Conservation (phyloP, 192 early-diverging fungal species). For the Backusella circina region DNA sequence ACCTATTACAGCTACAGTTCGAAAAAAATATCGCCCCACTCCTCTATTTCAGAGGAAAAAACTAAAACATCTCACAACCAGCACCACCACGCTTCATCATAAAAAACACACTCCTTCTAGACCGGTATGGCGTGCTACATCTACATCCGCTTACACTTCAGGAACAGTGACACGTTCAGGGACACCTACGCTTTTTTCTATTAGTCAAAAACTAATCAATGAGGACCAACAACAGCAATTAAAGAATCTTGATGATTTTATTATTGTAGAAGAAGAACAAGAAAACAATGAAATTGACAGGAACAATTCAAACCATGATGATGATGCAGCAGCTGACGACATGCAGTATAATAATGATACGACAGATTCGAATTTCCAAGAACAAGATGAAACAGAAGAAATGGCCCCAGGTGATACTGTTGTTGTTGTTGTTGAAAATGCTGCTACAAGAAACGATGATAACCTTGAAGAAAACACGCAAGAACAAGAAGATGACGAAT, state of each 20-base stretch:
- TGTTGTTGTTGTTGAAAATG: background rate
- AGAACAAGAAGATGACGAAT: background rate
- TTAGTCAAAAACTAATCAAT: background rate
- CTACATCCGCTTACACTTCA: background rate
- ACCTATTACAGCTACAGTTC: background rate
- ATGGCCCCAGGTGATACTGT: background rate
- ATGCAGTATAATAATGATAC: background rate
- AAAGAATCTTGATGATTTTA: background rate
- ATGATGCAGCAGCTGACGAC: background rate
- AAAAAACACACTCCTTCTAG: background rate
- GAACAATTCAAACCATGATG: background rate
- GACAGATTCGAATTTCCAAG: background rate
- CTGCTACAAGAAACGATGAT: background rate
- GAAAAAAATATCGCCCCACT: background rate
- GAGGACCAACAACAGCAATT: background rate
- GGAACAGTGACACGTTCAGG: background rate
- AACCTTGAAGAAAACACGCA: background rate
- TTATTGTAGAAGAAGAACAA: background rate
- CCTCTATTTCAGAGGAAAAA: background rate
- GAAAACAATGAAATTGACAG: constrained; percentile 3
- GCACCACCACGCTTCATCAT: background rate
- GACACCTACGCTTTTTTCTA: background rate
- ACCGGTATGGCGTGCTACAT: background rate
- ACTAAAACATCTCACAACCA: background rate
- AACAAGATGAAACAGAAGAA: background rate